Conservation (phyloP, 495 filamentous ascomycete species). For the Ramalina peruviana region DNA sequence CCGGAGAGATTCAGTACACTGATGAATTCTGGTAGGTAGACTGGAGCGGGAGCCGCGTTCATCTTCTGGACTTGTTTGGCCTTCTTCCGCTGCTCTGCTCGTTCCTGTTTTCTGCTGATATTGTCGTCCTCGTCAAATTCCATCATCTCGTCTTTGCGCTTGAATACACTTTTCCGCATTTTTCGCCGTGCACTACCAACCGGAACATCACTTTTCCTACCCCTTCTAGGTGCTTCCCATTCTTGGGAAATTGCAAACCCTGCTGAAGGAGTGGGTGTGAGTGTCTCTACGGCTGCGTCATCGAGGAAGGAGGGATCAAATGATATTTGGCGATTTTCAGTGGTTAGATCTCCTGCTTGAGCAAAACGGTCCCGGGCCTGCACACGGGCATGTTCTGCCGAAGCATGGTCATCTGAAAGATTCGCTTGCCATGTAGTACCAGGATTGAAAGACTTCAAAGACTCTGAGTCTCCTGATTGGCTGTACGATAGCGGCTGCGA, state of each 20-base stretch:
- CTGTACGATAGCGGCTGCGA: not conserved
- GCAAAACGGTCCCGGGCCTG: not conserved
- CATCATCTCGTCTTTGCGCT: not conserved
- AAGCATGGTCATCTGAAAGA: not conserved
- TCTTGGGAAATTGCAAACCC: not conserved
- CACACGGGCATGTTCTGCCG: not conserved
- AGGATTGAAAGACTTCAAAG: not conserved
- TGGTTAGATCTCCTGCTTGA: not conserved
- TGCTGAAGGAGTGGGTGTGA: not conserved
- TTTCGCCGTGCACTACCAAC: not conserved
- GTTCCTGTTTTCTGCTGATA: constrained; percentile 23
- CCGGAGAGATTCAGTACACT: constrained; percentile 73
- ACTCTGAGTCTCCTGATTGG: not conserved
- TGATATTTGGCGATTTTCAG: not conserved
- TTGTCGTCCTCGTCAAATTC: constrained; percentile 19
- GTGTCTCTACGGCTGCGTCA: not conserved
- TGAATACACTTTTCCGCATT: not conserved
- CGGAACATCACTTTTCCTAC: not conserved
- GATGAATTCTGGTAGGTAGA: constrained; percentile 83
- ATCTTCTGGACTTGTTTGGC: constrained; percentile 27
- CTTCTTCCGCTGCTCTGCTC: constrained; percentile 32
- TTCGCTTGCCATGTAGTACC: not conserved
- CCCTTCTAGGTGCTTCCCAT: not conserved
- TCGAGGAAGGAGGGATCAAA: not conserved
- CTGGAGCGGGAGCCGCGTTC: constrained; percentile 37